A percentile compares a stretch with the other conserved stretches of the same genome.
Conservation (phyloP, 805 yeast genomes). For the Saturnispora diversa region DNA sequence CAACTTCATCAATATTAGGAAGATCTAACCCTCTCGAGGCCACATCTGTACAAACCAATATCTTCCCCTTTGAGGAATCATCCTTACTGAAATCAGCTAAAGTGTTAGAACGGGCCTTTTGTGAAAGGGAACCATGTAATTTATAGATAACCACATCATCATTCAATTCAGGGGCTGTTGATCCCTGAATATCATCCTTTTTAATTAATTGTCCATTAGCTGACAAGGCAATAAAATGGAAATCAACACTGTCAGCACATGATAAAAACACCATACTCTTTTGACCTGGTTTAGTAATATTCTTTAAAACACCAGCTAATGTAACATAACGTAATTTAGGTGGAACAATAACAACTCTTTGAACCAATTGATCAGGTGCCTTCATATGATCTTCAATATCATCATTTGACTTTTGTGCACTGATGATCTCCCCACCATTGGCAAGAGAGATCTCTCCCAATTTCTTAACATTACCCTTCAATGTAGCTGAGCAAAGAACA, state of each 20-base stretch:
- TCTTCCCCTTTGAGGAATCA: constrained; percentile 36
- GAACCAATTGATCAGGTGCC: constrained; percentile 89
- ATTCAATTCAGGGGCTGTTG: constrained; percentile 46
- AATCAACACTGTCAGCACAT: constrained; percentile 95
- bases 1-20: constrained; percentile 74
- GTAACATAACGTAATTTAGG: constrained; percentile 86
- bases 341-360: constrained; percentile 77
- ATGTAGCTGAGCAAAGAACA: constrained; percentile 89
- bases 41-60: constrained; percentile 92
- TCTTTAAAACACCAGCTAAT: constrained; percentile 55
- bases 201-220: constrained; percentile 39
- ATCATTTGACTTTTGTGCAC: constrained; percentile 15
- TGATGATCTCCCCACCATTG: constrained; percentile 68
- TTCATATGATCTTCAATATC: constrained; percentile 23
- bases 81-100: constrained; percentile 49
- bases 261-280: constrained; percentile 81
- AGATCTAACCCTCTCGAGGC: constrained; percentile 95
- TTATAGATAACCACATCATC: constrained; percentile 44
- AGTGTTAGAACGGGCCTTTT: constrained; percentile 74
- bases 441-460: constrained; percentile 71
- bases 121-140: constrained; percentile 87
- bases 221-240: constrained; percentile 72
- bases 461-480: constrained; percentile 70
- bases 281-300: constrained; percentile 32
- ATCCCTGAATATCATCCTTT: constrained; percentile 14